Evolutionary conservation across 352 stramenopile genomes (phyloP), one percentile per base, ranked within the genome.

Genomic region (Phytophthora ohioensis): DNA sequence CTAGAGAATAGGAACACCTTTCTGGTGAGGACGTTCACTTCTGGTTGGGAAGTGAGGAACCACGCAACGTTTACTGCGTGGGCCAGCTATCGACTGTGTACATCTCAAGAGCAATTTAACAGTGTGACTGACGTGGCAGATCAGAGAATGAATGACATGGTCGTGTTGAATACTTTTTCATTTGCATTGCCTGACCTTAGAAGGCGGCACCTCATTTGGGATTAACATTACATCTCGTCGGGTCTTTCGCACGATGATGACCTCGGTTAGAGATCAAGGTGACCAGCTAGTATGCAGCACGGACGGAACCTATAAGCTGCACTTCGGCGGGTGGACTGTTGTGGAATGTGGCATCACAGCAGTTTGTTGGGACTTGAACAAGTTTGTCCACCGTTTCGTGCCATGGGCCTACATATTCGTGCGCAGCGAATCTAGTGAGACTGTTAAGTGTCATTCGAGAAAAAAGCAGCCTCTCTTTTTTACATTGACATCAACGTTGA

Each of bases 271-370:
- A 43, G 38, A 43, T 17, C 38, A 43, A 43, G 38, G 38, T 7
- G 38, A 43, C 3, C 3, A 10, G 5, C 38, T 43, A 5, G 38
- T 43, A 0, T 43, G 38, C 9, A 13, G 9, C 4, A 43, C 38
- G 1, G 38, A 43, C 9, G 38, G 38, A 12, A 43, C 38, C 15
- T 43, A 43, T 11, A 43, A 43, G 21, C 21, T 58, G 0, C 38
- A 58, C 12, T 58, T 58, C 21, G 51, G 51, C 2, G 31, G 51
- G 8, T 43, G 51, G 51, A 58, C 51, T 31, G 51, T 58, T 12
- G 27, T 58, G 34, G 35, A 53, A 5, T 53, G 46, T 36, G 46
- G 46, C n/a, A 9, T 8, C 2, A 8, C 15, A 10, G 15, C 4
- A 11, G 3, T 47, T 1, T 27, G 4, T 3, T 47, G 46, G 46